A percentile compares a stretch with the other conserved stretches of the same genome.
These are phyloP conservation scores for Arthroderma sp. DNA, from an alignment of 2,329 filamentous ascomycete species.

Conservation along the genomic window DNA sequence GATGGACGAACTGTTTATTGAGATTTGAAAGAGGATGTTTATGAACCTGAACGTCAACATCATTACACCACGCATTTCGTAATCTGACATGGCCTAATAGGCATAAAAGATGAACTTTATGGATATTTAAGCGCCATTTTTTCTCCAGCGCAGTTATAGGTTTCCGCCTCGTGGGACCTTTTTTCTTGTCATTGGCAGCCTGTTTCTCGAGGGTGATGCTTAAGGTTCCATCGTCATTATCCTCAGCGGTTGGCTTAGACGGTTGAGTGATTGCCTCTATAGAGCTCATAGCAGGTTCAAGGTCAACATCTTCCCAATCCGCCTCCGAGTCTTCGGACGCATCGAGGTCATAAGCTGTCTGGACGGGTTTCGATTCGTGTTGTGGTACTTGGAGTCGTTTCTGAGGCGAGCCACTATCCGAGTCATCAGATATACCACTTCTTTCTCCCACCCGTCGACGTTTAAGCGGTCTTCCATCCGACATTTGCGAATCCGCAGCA, in stretches of 20 bases:
- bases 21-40: slow-evolving; percentile 7
- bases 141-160: slow-evolving; percentile 45
- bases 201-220: slow-evolving; percentile 27
- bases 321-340: slow-evolving; percentile 35
- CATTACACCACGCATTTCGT: slow-evolving; percentile 84
- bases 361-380: slow-evolving; percentile 11
- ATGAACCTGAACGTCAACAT: slow-evolving; percentile 49
- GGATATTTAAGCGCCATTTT: slow-evolving; percentile 55
- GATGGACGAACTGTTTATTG: slow-evolving; percentile 4
- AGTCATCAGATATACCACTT: slow-evolving; percentile 2
- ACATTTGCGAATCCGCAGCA: neutral
- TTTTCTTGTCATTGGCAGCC: slow-evolving; percentile 14
- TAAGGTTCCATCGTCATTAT: slow-evolving; percentile 16
- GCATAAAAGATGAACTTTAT: slow-evolving; percentile 76
- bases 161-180: slow-evolving; percentile 30
- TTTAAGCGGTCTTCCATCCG: slow-evolving; percentile 6
- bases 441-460: slow-evolving; percentile 13
- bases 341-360: slow-evolving; percentile 38
- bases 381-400: slow-evolving; percentile 6
- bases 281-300: slow-evolving; percentile 23
- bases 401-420: neutral
- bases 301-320: slow-evolving; percentile 51
- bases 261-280: slow-evolving; percentile 16
- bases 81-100: slow-evolving; percentile 63
- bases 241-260: slow-evolving; percentile 4